Evolutionary conservation across 768 basidiomycete species (phyloP), one percentile per base, ranked within the genome.

Genomic region (Suillus paluster): DNA sequence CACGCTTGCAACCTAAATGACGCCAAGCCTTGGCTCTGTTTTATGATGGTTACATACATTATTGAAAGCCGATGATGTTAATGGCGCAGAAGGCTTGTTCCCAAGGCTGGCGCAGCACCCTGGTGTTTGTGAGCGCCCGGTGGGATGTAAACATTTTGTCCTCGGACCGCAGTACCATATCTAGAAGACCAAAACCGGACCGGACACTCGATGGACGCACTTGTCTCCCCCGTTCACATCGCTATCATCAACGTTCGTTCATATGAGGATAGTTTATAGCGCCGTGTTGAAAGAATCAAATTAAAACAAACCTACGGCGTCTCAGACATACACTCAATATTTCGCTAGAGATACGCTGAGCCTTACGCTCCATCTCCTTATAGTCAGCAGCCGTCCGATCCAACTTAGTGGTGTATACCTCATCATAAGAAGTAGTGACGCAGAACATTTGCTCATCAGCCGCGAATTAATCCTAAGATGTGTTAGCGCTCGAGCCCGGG

Each of bases 171-270:
- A 30, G 95, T 95, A 61, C 92, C 92, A 72, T 94, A 99, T 76
- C 95, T 97, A 71, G 45, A 99, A 33, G 95, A 96, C 97, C 90
- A 57, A 92, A 88, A 34, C 97, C 95, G 30, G 94, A 95, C 60
- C 92, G 91, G 72, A 94, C 98, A 75, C 95, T 97, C 70, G 42
- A 52, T 25, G 72, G 8, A 72, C 86, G 70, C 65, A 98, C 97
- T 94, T 96, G 80, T 99, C 97, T 76, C 99, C 97, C 79, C 99
- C 97, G 72, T 96, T 95, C 61, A 81, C 74, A 44, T 87, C 89
- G 62, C 84, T 89, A 65, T 91, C 90, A 71, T 93, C 90, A 19
- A 85, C 76, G 38, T 73, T 70, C 62, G 85, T 81, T 77, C 71
- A 99, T 76, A 74, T 99, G 97, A 0, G 87, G 79, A 75, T 98